Evolutionary conservation across 176 grass and related monocot genomes (phyloP).

Genomic region (Melocanna baccifera): DNA sequence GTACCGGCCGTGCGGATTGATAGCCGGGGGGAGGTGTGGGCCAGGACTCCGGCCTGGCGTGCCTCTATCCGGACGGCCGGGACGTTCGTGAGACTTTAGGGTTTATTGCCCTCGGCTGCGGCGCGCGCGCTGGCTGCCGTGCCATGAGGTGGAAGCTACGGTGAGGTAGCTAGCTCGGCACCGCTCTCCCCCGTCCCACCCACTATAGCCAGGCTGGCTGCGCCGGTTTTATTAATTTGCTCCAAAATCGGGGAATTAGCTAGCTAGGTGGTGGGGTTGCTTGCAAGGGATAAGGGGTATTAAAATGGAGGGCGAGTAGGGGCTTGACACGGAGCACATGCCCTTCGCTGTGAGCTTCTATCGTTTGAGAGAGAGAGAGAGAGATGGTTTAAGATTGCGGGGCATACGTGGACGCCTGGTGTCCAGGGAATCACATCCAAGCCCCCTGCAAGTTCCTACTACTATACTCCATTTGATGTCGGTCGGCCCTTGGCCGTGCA

Average conservation of each 20-base stretch:
- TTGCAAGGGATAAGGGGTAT: conserved; percentile 38
- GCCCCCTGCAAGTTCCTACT: not conserved
- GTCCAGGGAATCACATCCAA: not conserved
- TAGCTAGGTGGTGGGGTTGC: conserved; percentile 14
- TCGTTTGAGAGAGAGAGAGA: not conserved
- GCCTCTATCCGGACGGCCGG: not conserved
- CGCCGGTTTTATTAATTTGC: not conserved
- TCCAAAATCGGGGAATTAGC: conserved; percentile 7
- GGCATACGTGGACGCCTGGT: conserved; percentile 4
- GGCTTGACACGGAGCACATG: conserved; percentile 51
- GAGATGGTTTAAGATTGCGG: not conserved
- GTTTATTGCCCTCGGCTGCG: not conserved
- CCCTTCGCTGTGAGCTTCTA: not conserved
- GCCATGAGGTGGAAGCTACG: not conserved
- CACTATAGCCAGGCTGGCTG: conserved; percentile 13
- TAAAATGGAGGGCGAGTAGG: conserved; percentile 35
- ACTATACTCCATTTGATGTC: not conserved
- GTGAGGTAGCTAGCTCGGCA: not conserved
- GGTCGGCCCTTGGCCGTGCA: not conserved
- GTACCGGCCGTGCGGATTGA: not conserved
- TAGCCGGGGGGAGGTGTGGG: not conserved
- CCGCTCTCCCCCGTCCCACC: not conserved
- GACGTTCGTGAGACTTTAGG: not conserved
- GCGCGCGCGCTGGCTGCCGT: not conserved
- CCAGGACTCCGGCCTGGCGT: not conserved